A percentile compares a stretch with the other conserved stretches of the same genome.
These are phyloP conservation scores for Hygrophoropsis aurantiaca DNA, from an alignment of 768 basidiomycete genomes.

Conservation along the genomic window DNA sequence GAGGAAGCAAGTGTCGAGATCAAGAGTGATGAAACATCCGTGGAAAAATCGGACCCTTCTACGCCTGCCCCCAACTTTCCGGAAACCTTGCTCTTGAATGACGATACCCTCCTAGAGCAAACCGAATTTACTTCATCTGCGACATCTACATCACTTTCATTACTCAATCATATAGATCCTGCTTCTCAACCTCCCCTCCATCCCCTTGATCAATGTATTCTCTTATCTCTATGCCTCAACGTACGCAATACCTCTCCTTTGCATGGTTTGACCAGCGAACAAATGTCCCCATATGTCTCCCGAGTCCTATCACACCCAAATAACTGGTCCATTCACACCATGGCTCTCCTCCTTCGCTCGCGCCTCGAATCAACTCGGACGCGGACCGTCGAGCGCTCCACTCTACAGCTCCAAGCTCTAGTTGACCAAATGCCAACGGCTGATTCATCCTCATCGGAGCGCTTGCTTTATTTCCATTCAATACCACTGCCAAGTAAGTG, in stretches of 20 bases:
- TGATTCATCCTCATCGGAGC: constrained; percentile 71
- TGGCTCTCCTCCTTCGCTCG: constrained; percentile 91
- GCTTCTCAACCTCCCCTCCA: constrained; percentile 83
- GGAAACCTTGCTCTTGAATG: constrained; percentile 83
- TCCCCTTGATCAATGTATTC: constrained; percentile 90
- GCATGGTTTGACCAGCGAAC: constrained; percentile 88
- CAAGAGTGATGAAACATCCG: constrained; percentile 4
- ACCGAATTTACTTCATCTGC: constrained; percentile 86
- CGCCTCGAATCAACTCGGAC: constrained; percentile 86
- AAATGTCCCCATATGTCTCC: constrained; percentile 89
- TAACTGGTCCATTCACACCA: constrained; percentile 97
- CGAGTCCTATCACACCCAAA: constrained; percentile 86
- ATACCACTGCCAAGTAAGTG: constrained; percentile 86
- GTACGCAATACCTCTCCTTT: constrained; percentile 85
- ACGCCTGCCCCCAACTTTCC: constrained; percentile 46
- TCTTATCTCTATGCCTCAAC: constrained; percentile 88
- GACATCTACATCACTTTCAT: constrained; percentile 42
- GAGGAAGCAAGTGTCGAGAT: constrained; percentile 9
- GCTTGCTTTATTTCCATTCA: constrained; percentile 77
- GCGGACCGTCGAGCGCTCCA: constrained; percentile 90
- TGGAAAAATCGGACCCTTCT: constrained; percentile 5
- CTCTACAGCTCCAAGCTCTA: constrained; percentile 90
- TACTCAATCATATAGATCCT: constrained; percentile 75
- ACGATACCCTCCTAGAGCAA: constrained; percentile 94
- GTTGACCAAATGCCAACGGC: constrained; percentile 95